A percentile compares a stretch with the other conserved stretches of the same genome.
Evolutionary conservation across 2,329 filamentous ascomycete genomes (phyloP).

Genomic region (Aspergillus sp.): DNA sequence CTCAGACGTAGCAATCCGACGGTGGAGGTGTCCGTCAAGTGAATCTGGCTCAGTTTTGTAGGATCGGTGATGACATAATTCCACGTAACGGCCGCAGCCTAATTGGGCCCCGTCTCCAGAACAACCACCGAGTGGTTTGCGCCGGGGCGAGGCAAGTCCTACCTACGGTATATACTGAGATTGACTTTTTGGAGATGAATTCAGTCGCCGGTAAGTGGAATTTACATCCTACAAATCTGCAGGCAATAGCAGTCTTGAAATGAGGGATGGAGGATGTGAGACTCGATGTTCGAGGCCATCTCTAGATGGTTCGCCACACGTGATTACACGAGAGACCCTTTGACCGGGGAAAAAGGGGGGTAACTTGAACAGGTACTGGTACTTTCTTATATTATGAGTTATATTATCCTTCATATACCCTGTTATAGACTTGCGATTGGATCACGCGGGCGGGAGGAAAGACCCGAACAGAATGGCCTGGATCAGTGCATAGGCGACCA

Average conservation of each 20-base stretch:
- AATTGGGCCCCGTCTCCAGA: constrained; percentile 15
- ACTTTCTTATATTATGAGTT: not conserved
- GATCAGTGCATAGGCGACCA: constrained; percentile 79
- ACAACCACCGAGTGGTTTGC: not conserved
- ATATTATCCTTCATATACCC: not conserved
- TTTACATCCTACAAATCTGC: too few relatives aligned
- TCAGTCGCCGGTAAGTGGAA: too few relatives aligned
- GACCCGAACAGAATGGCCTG: constrained; percentile 84
- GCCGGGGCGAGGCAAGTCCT: too few relatives aligned
- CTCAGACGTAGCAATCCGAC: constrained; percentile 22
- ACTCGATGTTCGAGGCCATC: too few relatives aligned
- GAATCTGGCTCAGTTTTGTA: constrained; percentile 20
- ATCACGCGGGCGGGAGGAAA: constrained; percentile 83
- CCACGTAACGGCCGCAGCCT: constrained; percentile 29
- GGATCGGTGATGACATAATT: constrained; percentile 31
- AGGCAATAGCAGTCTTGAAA: too few relatives aligned
- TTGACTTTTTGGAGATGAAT: too few relatives aligned
- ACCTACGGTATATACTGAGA: too few relatives aligned
- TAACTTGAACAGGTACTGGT: too few relatives aligned
- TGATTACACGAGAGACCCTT: too few relatives aligned
- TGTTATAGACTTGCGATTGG: not conserved
- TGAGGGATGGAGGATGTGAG: too few relatives aligned
- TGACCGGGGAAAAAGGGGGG: too few relatives aligned
- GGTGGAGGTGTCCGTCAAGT: constrained; percentile 20
- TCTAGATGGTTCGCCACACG: too few relatives aligned